Evolutionary conservation across 495 filamentous ascomycete genomes (phyloP).

Genomic region (Tuber microsphaerosporum): DNA sequence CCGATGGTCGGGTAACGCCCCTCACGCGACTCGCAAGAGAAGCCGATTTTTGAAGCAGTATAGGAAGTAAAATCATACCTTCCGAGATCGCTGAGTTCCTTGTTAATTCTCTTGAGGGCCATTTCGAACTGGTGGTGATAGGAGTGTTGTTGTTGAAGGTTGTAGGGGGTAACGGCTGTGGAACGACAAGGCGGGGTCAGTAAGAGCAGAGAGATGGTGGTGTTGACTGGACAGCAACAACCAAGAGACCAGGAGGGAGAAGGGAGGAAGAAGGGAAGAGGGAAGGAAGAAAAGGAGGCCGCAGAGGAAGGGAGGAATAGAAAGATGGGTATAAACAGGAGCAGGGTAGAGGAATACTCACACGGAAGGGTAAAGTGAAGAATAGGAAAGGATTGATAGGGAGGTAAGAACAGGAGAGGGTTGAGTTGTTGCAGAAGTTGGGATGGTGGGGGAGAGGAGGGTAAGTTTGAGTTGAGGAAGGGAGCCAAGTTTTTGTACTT

Average conservation of each 20-base stretch:
- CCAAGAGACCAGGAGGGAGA: slow-evolving; percentile 35
- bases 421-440: slow-evolving; percentile 3
- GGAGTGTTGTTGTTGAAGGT: slow-evolving; percentile 28
- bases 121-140: slow-evolving; percentile 53
- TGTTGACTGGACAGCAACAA: slow-evolving; percentile 23
- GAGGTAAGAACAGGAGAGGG: not conserved
- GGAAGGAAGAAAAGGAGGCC: slow-evolving; percentile 29
- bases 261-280: slow-evolving; percentile 28
- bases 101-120: slow-evolving; percentile 99
- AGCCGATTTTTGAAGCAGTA: slow-evolving; percentile 4
- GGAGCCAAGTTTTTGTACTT: not conserved
- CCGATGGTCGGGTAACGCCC: slow-evolving; percentile 11
- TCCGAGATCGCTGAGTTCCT: slow-evolving; percentile 98
- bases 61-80: slow-evolving; percentile 58
- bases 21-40: slow-evolving; percentile 20
- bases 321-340: not conserved
- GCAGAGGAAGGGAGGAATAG: not conserved
- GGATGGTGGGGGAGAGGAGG: slow-evolving; percentile 3
- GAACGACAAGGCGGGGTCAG: slow-evolving; percentile 35
- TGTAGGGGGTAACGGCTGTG: slow-evolving; percentile 24
- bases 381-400: not conserved
- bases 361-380: not conserved
- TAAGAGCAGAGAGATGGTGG: slow-evolving; percentile 34
- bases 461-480: not conserved
- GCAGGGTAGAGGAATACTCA: not conserved